Conservation (phyloP, 805 yeast species). For the Sugiyamaella smithiae region DNA sequence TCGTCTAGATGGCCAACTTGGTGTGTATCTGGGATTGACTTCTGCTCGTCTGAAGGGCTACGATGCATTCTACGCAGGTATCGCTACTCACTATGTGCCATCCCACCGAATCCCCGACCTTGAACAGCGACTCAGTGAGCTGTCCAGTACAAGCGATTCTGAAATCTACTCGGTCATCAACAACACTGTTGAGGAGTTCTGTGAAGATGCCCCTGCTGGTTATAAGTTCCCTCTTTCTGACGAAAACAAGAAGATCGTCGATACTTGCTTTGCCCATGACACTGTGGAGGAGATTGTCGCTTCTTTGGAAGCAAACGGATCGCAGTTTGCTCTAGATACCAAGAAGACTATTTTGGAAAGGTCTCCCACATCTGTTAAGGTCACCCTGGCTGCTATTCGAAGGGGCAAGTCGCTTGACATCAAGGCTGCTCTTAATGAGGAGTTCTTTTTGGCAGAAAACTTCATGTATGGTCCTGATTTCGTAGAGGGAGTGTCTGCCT, state of each 20-base stretch:
- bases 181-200: constrained; percentile 73
- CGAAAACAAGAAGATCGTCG: constrained; percentile 62
- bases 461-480: constrained; percentile 59
- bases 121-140: constrained; percentile 60
- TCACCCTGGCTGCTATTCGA: constrained; percentile 66
- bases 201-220: constrained; percentile 61
- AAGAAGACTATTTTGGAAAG: constrained; percentile 56
- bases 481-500: constrained; percentile 46
- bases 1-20: constrained; percentile 74
- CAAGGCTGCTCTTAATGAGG: constrained; percentile 64
- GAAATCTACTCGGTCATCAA: constrained; percentile 56
- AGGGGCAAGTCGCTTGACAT: constrained; percentile 58
- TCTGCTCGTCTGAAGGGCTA: constrained; percentile 74
- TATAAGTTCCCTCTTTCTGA: constrained; percentile 56
- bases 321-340: constrained; percentile 63
- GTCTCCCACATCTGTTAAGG: constrained; percentile 76
- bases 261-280: constrained; percentile 56
- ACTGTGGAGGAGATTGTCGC: constrained; percentile 53
- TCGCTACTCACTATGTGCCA: constrained; percentile 87
- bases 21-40: constrained; percentile 82
- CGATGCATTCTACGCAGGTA: constrained; percentile 80
- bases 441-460: constrained; percentile 72
- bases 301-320: constrained; percentile 52
- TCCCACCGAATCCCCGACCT: constrained; percentile 60
- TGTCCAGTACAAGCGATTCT: constrained; percentile 31